phyloP scores from a whole-genome alignment of 2,329 filamentous ascomycete genomes.

The Davidsoniella virescens region DNA sequence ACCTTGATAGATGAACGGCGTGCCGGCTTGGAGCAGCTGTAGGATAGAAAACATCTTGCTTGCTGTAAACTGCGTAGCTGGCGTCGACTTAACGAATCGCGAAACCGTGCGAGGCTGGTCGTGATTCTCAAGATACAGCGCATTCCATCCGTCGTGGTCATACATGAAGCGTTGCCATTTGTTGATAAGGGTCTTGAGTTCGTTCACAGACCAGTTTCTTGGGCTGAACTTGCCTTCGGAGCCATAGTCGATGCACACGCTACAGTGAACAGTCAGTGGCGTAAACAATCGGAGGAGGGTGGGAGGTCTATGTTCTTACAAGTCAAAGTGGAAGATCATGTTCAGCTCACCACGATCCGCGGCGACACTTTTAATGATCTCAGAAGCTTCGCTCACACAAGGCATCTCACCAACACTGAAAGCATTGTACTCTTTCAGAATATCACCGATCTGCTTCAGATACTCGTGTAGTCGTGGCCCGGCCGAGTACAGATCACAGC shows the following conservation, averaged over 20 bases:
- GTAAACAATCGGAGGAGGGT: neutral
- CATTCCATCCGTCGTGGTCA: slow-evolving; percentile 45
- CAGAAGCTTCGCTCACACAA: slow-evolving; percentile 25
- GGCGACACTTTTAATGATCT: slow-evolving; percentile 33
- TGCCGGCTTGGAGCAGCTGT: slow-evolving; percentile 41
- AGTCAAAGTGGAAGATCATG: slow-evolving; percentile 61
- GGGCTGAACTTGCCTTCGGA: slow-evolving; percentile 27
- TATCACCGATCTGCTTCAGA: slow-evolving; percentile 27
- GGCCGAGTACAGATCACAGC: slow-evolving; percentile 34
- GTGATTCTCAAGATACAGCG: slow-evolving; percentile 50
- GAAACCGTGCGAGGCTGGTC: slow-evolving; percentile 46
- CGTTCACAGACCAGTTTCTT: slow-evolving; percentile 29
- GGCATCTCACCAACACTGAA: slow-evolving; percentile 38
- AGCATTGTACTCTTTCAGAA: slow-evolving; percentile 30
- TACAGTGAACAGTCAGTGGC: slow-evolving; percentile 16
- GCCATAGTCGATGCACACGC: slow-evolving; percentile 33
- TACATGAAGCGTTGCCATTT: slow-evolving; percentile 47
- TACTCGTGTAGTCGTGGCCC: slow-evolving; percentile 33
- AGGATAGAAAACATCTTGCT: slow-evolving; percentile 45
- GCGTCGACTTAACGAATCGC: slow-evolving; percentile 34
- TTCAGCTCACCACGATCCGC: slow-evolving; percentile 43
- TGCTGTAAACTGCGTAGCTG: slow-evolving; percentile 30
- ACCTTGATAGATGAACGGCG: slow-evolving; percentile 52
- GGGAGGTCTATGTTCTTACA: slow-evolving; percentile 21
- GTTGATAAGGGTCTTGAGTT: slow-evolving; percentile 35